phyloP scores from a whole-genome alignment of 2,329 filamentous ascomycete species.

The Bipolaris bicolor region DNA sequence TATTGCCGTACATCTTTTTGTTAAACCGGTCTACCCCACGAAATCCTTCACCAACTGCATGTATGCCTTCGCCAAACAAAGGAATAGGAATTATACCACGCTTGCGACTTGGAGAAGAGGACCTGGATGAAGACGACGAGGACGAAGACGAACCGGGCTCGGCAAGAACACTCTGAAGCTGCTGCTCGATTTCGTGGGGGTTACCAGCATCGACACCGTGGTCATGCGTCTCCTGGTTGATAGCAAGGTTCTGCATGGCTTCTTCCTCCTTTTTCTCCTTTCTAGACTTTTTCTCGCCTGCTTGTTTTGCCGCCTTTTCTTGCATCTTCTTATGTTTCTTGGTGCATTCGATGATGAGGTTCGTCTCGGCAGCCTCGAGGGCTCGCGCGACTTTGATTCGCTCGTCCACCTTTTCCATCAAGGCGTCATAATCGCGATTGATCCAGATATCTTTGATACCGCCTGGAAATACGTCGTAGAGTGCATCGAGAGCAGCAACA shows the following conservation, averaged over 20 bases:
- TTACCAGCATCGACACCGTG: constrained; percentile 62
- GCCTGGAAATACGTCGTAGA: constrained; percentile 96
- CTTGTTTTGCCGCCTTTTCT: constrained; percentile 68
- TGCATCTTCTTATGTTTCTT: constrained; percentile 75
- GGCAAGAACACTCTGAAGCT: constrained; percentile 54
- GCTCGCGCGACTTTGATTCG: constrained; percentile 72
- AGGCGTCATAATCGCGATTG: constrained; percentile 83
- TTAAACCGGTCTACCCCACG: constrained; percentile 52
- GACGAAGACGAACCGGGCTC: constrained; percentile 41
- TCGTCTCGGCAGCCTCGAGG: constrained; percentile 83
- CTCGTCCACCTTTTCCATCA: constrained; percentile 82
- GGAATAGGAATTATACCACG: constrained; percentile 51
- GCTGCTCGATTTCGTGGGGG: constrained; percentile 61
- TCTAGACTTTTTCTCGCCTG: constrained; percentile 60
- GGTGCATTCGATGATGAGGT: constrained; percentile 79
- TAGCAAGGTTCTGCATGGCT: constrained; percentile 61
- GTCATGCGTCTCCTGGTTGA: constrained; percentile 59
- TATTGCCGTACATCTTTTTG: constrained; percentile 48
- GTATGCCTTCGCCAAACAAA: constrained; percentile 54
- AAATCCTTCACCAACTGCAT: constrained; percentile 53
- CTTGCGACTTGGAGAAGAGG: constrained; percentile 44
- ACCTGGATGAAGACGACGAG: constrained; percentile 44
- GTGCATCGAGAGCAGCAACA: constrained; percentile 76
- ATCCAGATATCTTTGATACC: constrained; percentile 97
- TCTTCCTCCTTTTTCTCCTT: constrained; percentile 67